Evolutionary conservation across 1,284 basidiomycete species (phyloP), one percentile per base, ranked within the genome.

Genomic region (Somion occarium): DNA sequence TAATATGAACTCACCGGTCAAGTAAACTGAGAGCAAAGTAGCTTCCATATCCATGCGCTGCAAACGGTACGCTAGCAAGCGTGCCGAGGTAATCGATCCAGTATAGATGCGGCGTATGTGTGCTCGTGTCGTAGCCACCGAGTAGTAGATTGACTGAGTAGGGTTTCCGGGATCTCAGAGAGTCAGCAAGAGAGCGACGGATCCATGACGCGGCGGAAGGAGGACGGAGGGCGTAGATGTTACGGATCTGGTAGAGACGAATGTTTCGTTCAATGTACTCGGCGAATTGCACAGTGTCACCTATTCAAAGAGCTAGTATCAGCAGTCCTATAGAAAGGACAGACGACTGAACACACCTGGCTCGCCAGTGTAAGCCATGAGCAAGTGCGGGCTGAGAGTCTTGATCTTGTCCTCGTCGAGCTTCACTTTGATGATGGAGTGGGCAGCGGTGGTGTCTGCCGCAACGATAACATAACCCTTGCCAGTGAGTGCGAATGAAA

Each of bases 361-460:
- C 69, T 98, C 93, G 57, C 95, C 95, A 60, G 91, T 91, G 71
- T 88, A 95, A 0, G 94, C 86, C 93, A 99, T 97, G 64, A 97
- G 83, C 18, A 99, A 77, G 68, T 98, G 92, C 38, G 94, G 86
- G 58, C 91, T 88, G 34, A 99, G 79, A 27, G 82, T 79, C 72
- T 94, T 95, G 74, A 96, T 94, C 77, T 99, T 98, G 79, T 99
- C 96, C 73, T 94, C 91, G 72, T 98, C 93, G 26, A 81, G 71
- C 76, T 99, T 98, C 93, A 98, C 97, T 73, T 95, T 96, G 64
- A 98, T 86, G 69, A 99, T 94, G 20, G 92, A 96, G 53, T 91
- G 82, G 3, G 85, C 87, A 5, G 93, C 85, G 26, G 86, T 93
- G 22, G 87, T 94, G 71, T 99, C 96, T 23, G 93, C 88, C 2